Base-by-base conservation (phyloP, 805 yeast genomes). In the Yamadazyma insecticola region DNA sequence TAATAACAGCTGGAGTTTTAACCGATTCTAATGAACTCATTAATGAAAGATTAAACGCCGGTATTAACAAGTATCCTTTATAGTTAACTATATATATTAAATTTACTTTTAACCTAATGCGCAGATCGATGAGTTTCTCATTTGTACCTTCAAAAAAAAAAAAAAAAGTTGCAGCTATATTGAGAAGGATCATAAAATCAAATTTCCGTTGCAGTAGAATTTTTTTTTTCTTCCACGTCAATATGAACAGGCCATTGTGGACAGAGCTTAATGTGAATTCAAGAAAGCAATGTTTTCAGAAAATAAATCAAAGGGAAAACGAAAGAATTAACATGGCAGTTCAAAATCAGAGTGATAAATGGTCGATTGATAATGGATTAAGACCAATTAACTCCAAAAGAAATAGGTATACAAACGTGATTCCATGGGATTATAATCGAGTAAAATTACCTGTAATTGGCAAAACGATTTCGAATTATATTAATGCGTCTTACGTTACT, bases 1-100 rank as follows among this genome's bases (percentile, higher is more conserved):
- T 86, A 44, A 56, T 67, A 36, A 63, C 74, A 16, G 90, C 95
- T 1, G 82, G 81, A 5, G 89, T 81, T 4, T 50, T 66, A 30
- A 47, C 51, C 9, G 63, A 61, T 15, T 32, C 24, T 13, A 56
- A 57, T 11, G 48, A 40, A 6, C 47, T 47, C 3, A 48, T 56
- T 17, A 37, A 39, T 2, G 18, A 34, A 23, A 48, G 70, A 36
- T 58, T 66, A 41, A 35, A 46, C 26, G 38, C 32, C 2, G 53
- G 51, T 22, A n/a, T n/a, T n/a, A n/a, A n/a, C n/a, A n/a, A n/a
- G n/a, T n/a, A n/a, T n/a, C n/a, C n/a, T n/a, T n/a, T n/a, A n/a
- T n/a, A n/a, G n/a, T n/a, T n/a, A n/a, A n/a, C n/a, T n/a, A n/a
- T n/a, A n/a, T n/a, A n/a, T n/a, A n/a, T n/a, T n/a, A n/a, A n/a